Evolutionary conservation across 805 yeast genomes (phyloP).

Genomic region (Monosporozyma yasuniensis): DNA sequence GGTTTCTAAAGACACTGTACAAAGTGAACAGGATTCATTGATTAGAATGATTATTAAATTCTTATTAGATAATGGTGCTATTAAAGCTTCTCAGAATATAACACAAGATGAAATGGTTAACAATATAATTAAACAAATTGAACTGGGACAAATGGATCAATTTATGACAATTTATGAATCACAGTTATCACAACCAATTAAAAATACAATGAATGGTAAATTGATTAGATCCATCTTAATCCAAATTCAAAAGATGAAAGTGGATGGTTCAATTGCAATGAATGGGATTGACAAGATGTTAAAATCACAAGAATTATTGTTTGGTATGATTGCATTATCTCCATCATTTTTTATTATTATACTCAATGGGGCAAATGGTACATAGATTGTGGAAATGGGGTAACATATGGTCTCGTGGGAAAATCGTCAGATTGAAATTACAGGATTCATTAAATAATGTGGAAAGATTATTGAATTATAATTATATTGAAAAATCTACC

Average conservation of each 20-base stretch:
- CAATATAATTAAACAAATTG: constrained; percentile 33
- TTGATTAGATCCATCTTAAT: constrained; percentile 70
- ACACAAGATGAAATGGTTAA: background rate
- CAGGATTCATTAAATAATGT: constrained; percentile 44
- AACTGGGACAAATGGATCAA: constrained; percentile 68
- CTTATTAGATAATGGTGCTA: constrained; percentile 15
- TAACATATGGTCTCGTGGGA: constrained; percentile 19
- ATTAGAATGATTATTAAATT: constrained; percentile 77
- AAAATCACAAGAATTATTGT: constrained; percentile 87
- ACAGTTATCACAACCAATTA: constrained; percentile 63
- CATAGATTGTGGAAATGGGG: constrained; percentile 22
- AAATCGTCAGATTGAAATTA: constrained; percentile 17
- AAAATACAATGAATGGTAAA: constrained; percentile 53
- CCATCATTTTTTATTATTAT: constrained; percentile 61
- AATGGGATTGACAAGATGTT: constrained; percentile 84
- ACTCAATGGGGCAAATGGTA: constrained; percentile 35
- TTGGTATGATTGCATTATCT: constrained; percentile 81
- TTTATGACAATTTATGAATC: constrained; percentile 74
- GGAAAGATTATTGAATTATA: constrained; percentile 42
- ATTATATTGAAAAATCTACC: constrained; percentile 13
- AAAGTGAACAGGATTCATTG: constrained; percentile 68
- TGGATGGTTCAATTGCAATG: constrained; percentile 85
- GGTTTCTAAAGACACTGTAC: constrained; percentile 68
- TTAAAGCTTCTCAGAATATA: background rate
- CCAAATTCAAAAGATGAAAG: constrained; percentile 93